These are phyloP conservation scores for Solanum tarijense DNA, from an alignment of 257 asterid genomes.

Conservation along the genomic window DNA sequence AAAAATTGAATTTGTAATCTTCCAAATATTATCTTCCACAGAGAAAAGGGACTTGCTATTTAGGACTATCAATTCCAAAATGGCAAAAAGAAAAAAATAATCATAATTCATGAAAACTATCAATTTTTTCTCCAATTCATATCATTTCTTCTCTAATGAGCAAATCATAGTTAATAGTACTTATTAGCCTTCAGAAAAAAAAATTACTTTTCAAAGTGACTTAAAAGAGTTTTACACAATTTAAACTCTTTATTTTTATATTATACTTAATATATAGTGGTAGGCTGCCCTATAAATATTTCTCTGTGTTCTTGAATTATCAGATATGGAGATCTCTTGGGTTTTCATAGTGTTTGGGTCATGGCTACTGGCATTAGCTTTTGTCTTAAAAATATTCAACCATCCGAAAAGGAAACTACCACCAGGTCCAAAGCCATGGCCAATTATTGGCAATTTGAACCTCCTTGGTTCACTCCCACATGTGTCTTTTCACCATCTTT, in stretches of 20 bases:
- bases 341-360: neutral
- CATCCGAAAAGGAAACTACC: constrained; percentile 4
- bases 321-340: neutral
- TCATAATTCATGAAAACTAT: neutral
- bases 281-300: neutral
- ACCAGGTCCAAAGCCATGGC: neutral
- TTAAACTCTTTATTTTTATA: neutral
- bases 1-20: no score
- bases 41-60: neutral
- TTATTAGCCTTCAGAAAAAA: neutral
- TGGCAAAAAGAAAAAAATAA: neutral
- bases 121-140: neutral
- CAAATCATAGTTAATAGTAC: neutral
- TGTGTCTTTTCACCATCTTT: neutral
- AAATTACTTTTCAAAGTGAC: neutral
- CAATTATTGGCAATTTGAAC: neutral
- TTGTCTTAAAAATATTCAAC: neutral
- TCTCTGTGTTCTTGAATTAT: neutral
- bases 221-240: neutral
- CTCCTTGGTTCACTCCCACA: neutral
- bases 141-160: neutral
- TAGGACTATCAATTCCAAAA: neutral
- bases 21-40: neutral
- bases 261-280: neutral
- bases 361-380: neutral